phyloP scores from a whole-genome alignment of 2,329 filamentous ascomycete genomes.

The Penicillium sp. region DNA sequence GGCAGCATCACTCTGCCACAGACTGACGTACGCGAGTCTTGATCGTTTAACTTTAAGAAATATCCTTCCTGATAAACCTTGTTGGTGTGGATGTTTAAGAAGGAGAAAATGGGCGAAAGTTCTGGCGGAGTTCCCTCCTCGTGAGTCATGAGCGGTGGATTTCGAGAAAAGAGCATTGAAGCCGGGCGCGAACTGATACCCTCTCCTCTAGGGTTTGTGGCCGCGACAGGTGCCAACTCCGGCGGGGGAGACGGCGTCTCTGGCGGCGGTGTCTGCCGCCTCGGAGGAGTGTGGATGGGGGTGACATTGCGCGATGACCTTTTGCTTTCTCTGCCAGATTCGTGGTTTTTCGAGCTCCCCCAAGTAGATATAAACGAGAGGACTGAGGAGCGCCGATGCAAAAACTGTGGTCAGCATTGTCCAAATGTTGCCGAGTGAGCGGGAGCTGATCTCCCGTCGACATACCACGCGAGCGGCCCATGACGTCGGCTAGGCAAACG shows the following conservation, averaged over 20 bases:
- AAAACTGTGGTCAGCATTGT: constrained; percentile 19
- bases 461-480: constrained; percentile 38
- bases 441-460: constrained; percentile 9
- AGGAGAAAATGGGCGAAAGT: constrained; percentile 87
- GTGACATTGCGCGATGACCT: constrained; percentile 22
- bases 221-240: constrained; percentile 34
- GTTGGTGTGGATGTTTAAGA: constrained; percentile 89
- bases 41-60: constrained; percentile 91
- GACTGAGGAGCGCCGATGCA: constrained; percentile 48
- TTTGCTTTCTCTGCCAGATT: constrained; percentile 34
- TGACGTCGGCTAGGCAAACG: constrained; percentile 16
- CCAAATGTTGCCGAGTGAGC: constrained; percentile 6
- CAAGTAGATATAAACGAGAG: constrained; percentile 74
- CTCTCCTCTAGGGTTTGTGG: constrained; percentile 40
- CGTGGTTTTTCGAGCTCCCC: constrained; percentile 26
- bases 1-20: background rate
- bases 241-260: constrained; percentile 32
- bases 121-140: constrained; percentile 82
- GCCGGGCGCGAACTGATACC: constrained; percentile 60
- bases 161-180: constrained; percentile 81
- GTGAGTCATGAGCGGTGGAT: constrained; percentile 79
- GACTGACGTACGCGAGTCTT: constrained; percentile 72
- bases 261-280: constrained; percentile 29
- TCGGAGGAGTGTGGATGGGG: constrained; percentile 19
- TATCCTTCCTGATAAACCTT: constrained; percentile 98